Evolutionary conservation across 176 grass and related monocot genomes (phyloP), one percentile per base, ranked within the genome.

Genomic region (Avena eriantha): DNA sequence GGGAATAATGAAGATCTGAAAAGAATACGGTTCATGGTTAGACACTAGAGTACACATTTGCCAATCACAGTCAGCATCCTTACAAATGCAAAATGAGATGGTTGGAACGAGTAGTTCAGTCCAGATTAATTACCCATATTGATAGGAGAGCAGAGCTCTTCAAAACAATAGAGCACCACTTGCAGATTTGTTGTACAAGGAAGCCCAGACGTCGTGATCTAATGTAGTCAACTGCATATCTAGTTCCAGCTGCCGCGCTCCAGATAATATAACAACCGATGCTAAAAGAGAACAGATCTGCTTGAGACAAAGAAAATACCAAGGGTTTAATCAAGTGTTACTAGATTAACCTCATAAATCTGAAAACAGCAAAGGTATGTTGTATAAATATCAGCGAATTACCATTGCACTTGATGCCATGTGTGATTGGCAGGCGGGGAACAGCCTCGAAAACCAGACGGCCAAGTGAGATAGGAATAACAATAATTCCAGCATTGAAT

Each of bases 381-480:
- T 68, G 84, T 43, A 80, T 53, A 83, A 71, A 71, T 18, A 64
- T 45, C 55, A 90, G 71, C n/a, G 76, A 69, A 86, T 90, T 98
- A 98, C 96, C 93, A 87, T 99, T 99, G 92, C 97, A 97, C 73
- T 97, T 97, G 78, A 95, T 94, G 47, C 94, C 94, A 90, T 99
- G 94, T 60, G 92, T 97, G 78, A 97, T 94, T 59, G 97, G 97
- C 53, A 99, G 89, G 54, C 86, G 92, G 53, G 97, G 97, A 80
- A 99, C 88, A 63, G 90, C 90, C 87, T 99, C 91, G 77, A 97
- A 99, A 65, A 99, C 81, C 1, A 88, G 67, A 83, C 97, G 97
- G 7, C 97, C 97, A 78, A 99, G 88, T 9, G 90, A 99, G 69
- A 99, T 92, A 18, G 97, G 97, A 80, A 99, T 71, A 69, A 99